phyloP scores from a whole-genome alignment of 345 rosid species.

The Arabis alpina region DNA sequence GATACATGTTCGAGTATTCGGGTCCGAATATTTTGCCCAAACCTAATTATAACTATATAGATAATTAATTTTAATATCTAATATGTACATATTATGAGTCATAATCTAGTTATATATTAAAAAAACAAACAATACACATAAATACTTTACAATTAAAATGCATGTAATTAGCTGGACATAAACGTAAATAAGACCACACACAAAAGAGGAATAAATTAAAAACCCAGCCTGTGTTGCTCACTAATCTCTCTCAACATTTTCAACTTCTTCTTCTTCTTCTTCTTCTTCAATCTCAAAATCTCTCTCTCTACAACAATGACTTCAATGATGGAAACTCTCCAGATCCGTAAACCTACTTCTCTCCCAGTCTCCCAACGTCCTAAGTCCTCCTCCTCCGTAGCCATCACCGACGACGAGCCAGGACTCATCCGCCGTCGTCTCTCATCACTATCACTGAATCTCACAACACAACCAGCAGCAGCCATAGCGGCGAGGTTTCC shows the following conservation, averaged over 20 bases:
- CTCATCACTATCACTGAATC: constrained; percentile 71
- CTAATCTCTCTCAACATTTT: constrained; percentile 27
- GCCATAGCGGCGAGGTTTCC: constrained; percentile 46
- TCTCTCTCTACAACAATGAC: constrained; percentile 47
- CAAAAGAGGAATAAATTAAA: constrained; percentile 49
- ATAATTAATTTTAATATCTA: too few relatives aligned
- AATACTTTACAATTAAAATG: not conserved
- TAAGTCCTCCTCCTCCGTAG: not conserved
- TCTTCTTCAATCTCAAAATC: constrained; percentile 24
- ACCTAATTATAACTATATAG: too few relatives aligned
- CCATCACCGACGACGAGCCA: constrained; percentile 22
- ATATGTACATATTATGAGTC: too few relatives aligned
- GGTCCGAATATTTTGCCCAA: too few relatives aligned
- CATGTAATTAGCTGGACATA: constrained; percentile 36
- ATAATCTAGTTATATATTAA: too few relatives aligned
- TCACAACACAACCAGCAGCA: constrained; percentile 45
- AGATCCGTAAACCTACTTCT: constrained; percentile 47
- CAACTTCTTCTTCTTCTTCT: not conserved
- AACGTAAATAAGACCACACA: constrained; percentile 44
- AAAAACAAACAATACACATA: not conserved
- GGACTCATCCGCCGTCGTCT: constrained; percentile 64
- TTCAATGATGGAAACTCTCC: constrained; percentile 64
- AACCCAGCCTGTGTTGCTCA: constrained; percentile 54
- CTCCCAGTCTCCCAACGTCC: constrained; percentile 62
- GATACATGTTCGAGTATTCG: too few relatives aligned